A percentile compares a stretch with the other conserved stretches of the same genome.
Conservation (phyloP, 1,139 yeast genomes). For the Saccharomyces hybrid region DNA sequence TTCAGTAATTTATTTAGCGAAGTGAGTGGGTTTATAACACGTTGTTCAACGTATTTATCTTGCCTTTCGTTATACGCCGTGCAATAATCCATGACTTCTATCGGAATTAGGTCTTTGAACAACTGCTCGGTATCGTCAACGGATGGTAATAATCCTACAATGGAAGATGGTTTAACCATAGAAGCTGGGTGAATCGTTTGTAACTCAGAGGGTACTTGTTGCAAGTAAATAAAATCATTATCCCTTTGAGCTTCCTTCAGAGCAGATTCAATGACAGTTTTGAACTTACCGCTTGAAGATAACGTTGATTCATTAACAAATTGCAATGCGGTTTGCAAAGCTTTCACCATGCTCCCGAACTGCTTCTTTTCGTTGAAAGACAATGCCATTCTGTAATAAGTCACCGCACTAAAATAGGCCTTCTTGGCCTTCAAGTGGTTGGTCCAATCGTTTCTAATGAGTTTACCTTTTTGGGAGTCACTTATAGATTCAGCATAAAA, state of each 20-base stretch:
- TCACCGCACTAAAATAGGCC: constrained; percentile 61
- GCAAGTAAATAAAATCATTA: constrained; percentile 70
- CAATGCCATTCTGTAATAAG: constrained; percentile 54
- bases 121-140: constrained; percentile 18
- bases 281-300: constrained; percentile 42
- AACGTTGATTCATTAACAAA: constrained; percentile 39
- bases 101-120: constrained; percentile 58
- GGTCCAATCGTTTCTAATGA: constrained; percentile 55
- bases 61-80: constrained; percentile 64
- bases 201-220: constrained; percentile 50
- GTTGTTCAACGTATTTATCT: constrained; percentile 45
- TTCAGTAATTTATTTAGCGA: constrained; percentile 42
- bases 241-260: constrained; percentile 62
- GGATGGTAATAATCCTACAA: constrained; percentile 20
- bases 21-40: constrained; percentile 45
- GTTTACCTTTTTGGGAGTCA: constrained; percentile 42
- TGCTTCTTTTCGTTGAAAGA: constrained; percentile 42
- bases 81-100: constrained; percentile 55
- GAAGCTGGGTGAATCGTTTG: constrained; percentile 42
- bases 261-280: constrained; percentile 38
- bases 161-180: constrained; percentile 47
- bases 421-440: constrained; percentile 46
- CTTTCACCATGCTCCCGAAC: constrained; percentile 49
- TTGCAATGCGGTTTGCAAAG: constrained; percentile 30
- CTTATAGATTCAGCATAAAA: constrained; percentile 45